Percentiles rank a stretch among this genome's conserved stretches.
These are phyloP conservation scores for Dillenia turbinata DNA, from an alignment of 164 flowering plant genomes.

Conservation along the genomic window DNA sequence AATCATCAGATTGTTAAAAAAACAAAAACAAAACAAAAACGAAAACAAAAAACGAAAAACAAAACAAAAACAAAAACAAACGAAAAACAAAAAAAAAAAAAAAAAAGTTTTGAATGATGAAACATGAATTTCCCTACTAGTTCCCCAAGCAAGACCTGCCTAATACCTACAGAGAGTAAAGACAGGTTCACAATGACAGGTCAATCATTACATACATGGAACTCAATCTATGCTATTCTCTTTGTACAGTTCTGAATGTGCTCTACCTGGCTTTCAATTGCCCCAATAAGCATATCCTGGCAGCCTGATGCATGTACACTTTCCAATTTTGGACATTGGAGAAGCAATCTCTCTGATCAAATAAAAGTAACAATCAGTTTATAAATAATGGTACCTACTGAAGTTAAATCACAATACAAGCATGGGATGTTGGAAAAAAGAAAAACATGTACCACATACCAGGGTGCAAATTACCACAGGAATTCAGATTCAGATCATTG, in stretches of 20 bases:
- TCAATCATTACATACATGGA: neutral
- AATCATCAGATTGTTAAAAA: too few species aligned
- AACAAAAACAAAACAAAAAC: too few species aligned
- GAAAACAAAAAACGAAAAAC: too few species aligned
- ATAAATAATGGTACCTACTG: neutral
- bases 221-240: too few species aligned
- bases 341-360: conserved; percentile 55
- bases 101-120: neutral
- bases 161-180: too few species aligned
- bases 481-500: conserved; percentile 75
- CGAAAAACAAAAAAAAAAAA: too few species aligned
- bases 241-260: too few species aligned
- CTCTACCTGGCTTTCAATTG: conserved; percentile 65
- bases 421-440: too few species aligned
- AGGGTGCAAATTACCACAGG: conserved; percentile 82
- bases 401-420: neutral
- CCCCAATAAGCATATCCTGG: conserved; percentile 40
- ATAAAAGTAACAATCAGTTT: neutral
- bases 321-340: conserved; percentile 81
- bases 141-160: too few species aligned
- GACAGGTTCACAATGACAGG: neutral
- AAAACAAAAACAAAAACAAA: too few species aligned
- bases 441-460: conserved; percentile 32
- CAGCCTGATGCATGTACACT: conserved; percentile 91
- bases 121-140: neutral